A percentile compares a stretch with the other conserved stretches of the same genome.
Evolutionary conservation across 768 basidiomycete genomes (phyloP).

Genomic region (Termitomyces sp.): DNA sequence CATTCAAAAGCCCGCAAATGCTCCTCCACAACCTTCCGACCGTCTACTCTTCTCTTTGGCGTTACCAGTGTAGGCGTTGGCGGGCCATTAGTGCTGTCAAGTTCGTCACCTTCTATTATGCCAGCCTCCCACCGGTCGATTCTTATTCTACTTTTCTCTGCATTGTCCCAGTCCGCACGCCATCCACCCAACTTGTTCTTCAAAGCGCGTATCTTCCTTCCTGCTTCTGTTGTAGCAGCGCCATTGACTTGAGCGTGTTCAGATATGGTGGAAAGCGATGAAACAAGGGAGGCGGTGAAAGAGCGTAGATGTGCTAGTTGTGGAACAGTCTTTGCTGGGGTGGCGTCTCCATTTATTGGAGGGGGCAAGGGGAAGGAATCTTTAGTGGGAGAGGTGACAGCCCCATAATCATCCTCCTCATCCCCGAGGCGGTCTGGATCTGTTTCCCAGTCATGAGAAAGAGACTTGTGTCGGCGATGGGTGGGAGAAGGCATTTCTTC

Average conservation of each 20-base stretch:
- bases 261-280: slow-evolving; percentile 71
- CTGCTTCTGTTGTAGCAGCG: slow-evolving; percentile 80
- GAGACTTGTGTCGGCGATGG: slow-evolving; percentile 23
- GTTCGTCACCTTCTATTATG: slow-evolving; percentile 35
- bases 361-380: slow-evolving; percentile 53
- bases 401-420: slow-evolving; percentile 41
- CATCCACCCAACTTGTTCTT: slow-evolving; percentile 81
- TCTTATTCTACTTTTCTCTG: slow-evolving; percentile 68
- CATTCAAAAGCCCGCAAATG: slow-evolving; percentile 72
- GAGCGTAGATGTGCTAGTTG: slow-evolving; percentile 70
- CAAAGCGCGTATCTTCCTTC: slow-evolving; percentile 78
- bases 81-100: slow-evolving; percentile 18
- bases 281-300: slow-evolving; percentile 68
- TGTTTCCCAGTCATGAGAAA: slow-evolving; percentile 54
- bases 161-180: slow-evolving; percentile 80
- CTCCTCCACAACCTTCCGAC: slow-evolving; percentile 69
- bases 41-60: slow-evolving; percentile 50
- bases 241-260: slow-evolving; percentile 89
- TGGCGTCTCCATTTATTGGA: slow-evolving; percentile 42
- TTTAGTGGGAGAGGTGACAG: slow-evolving; percentile 47
- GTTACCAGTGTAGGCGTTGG: slow-evolving; percentile 24
- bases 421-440: slow-evolving; percentile 50
- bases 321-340: slow-evolving; percentile 54
- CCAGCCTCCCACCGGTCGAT: slow-evolving; percentile 83
- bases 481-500: slow-evolving; percentile 28